Evolutionary conservation across 129 eudicot genomes (phyloP).

Genomic region (Artemisia tridentata): DNA sequence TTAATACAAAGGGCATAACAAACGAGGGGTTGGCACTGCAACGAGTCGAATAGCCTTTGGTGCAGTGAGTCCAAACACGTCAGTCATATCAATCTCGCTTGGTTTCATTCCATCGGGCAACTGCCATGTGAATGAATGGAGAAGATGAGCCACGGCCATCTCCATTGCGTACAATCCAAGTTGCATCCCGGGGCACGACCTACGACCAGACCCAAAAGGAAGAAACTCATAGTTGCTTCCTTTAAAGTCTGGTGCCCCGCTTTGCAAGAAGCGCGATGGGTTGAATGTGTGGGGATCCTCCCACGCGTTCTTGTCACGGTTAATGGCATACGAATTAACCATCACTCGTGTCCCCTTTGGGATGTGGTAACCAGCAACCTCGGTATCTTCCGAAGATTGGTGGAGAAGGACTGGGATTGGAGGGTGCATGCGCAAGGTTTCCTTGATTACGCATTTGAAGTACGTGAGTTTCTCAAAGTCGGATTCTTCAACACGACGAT

Average conservation of each 20-base stretch:
- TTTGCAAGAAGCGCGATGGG: slow-evolving; percentile 55
- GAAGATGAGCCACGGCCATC: slow-evolving; percentile 70
- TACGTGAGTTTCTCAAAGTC: slow-evolving; percentile 73
- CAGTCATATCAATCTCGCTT: slow-evolving; percentile 58
- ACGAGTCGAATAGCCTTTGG: slow-evolving; percentile 67
- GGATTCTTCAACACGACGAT: slow-evolving; percentile 61
- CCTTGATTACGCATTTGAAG: slow-evolving; percentile 61
- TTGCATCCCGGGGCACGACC: slow-evolving; percentile 91
- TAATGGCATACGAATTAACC: slow-evolving; percentile 69
- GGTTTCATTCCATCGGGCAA: slow-evolving; percentile 88
- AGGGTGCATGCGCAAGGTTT: slow-evolving; percentile 85
- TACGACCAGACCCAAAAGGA: slow-evolving; percentile 84
- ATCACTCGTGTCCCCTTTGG: slow-evolving; percentile 67
- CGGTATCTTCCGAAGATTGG: slow-evolving; percentile 60
- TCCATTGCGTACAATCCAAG: slow-evolving; percentile 74
- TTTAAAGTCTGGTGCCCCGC: slow-evolving; percentile 66
- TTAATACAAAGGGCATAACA: slow-evolving; percentile 53
- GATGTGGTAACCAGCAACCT: slow-evolving; percentile 60
- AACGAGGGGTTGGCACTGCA: slow-evolving; percentile 69
- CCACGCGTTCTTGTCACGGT: slow-evolving; percentile 68
- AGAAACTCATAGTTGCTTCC: slow-evolving; percentile 73
- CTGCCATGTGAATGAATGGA: slow-evolving; percentile 73
- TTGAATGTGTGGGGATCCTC: slow-evolving; percentile 53
- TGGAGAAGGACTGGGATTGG: slow-evolving; percentile 85
- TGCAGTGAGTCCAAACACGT: slow-evolving; percentile 81